A percentile compares a stretch with the other conserved stretches of the same genome.
phyloP scores from a whole-genome alignment of 2,329 filamentous ascomycete species.

The Colletotrichum eleusines region DNA sequence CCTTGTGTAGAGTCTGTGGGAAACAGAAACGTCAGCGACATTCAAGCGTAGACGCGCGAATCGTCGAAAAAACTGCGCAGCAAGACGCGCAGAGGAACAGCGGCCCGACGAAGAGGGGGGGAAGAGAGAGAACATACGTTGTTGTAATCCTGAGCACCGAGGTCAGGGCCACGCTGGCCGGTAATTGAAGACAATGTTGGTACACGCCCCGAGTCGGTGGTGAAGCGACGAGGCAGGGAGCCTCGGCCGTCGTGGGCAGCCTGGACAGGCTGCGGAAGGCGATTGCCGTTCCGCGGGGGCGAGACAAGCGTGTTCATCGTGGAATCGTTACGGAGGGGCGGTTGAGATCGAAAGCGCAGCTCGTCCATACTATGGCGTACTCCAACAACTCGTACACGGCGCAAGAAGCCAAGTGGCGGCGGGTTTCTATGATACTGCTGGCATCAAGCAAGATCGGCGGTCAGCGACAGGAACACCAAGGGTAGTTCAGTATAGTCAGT shows the following conservation, averaged over 20 bases:
- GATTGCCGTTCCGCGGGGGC: slow-evolving; percentile 76
- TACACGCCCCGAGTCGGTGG: slow-evolving; percentile 88
- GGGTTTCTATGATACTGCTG: slow-evolving; percentile 53
- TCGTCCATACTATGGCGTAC: slow-evolving; percentile 74
- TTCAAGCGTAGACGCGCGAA: background rate
- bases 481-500: background rate
- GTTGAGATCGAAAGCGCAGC: slow-evolving; percentile 81
- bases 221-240: slow-evolving; percentile 90
- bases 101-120: background rate
- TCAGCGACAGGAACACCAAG: slow-evolving; percentile 34
- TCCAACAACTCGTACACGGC: slow-evolving; percentile 59
- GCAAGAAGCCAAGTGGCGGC: slow-evolving; percentile 47
- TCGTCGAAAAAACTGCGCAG: background rate
- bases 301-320: slow-evolving; percentile 81
- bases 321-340: slow-evolving; percentile 81
- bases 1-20: slow-evolving; percentile 76
- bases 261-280: slow-evolving; percentile 66
- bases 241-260: slow-evolving; percentile 76
- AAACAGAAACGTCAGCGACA: slow-evolving; percentile 35
- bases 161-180: slow-evolving; percentile 61
- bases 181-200: slow-evolving; percentile 78
- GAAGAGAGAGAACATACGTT: slow-evolving; percentile 49
- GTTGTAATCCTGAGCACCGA: slow-evolving; percentile 62
- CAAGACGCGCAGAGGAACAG: background rate
- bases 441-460: slow-evolving; percentile 36